These are phyloP conservation scores for Leccinum laetum DNA, from an alignment of 1,284 basidiomycete species.

Conservation along the genomic window DNA sequence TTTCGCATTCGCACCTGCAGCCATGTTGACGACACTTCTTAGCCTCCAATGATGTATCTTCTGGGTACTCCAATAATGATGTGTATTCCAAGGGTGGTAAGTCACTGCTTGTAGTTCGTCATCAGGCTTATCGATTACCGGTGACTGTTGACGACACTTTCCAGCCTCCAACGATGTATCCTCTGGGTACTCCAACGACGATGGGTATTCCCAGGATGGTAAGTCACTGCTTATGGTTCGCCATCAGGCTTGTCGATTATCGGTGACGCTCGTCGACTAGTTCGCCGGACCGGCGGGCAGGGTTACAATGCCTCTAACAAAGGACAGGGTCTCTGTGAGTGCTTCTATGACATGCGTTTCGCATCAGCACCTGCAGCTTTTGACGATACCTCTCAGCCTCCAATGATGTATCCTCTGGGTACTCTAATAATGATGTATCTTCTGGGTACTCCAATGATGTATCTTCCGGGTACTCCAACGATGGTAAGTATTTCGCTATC, in stretches of 20 bases:
- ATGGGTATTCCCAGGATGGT: background rate
- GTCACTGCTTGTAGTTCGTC: too few relatives aligned
- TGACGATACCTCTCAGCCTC: background rate
- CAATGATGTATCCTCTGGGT: background rate
- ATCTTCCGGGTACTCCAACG: too few relatives aligned
- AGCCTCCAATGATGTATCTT: too few relatives aligned
- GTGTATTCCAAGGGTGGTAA: too few relatives aligned
- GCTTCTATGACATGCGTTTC: background rate
- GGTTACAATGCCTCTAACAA: too few relatives aligned
- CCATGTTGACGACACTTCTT: too few relatives aligned
- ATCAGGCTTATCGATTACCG: background rate
- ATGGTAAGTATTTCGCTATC: too few relatives aligned
- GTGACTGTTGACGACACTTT: background rate
- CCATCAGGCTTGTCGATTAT: background rate
- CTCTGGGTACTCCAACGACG: background rate
- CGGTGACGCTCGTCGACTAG: background rate
- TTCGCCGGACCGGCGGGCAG: too few relatives aligned
- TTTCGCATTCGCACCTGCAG: too few relatives aligned
- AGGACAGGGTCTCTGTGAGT: constrained; percentile 24
- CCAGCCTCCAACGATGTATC: background rate
- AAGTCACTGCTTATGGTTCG: background rate
- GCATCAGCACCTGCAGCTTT: background rate
- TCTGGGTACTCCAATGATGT: too few relatives aligned
- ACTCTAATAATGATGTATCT: too few relatives aligned
- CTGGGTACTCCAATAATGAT: too few relatives aligned